Base-by-base conservation (phyloP, 2,329 filamentous ascomycete species). In the Scedosporium minutisporum region DNA sequence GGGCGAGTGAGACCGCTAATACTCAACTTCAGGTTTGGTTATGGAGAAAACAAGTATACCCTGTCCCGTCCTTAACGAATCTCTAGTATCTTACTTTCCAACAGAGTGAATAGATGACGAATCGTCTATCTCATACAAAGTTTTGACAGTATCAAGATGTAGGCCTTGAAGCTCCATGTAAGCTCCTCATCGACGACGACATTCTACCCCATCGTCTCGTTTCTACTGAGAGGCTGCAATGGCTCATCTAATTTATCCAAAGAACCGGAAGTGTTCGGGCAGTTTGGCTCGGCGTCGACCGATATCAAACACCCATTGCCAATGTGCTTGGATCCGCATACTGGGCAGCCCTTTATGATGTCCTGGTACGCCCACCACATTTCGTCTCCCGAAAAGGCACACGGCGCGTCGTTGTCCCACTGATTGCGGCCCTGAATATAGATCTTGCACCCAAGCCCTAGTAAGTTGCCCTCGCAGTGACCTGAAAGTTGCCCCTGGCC, bases 331-430 rank as follows among this genome's bases (percentile, higher is more conserved):
- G 53, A 46, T 3, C 64, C 64, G 58, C 64, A 65, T 33, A 62
- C 60, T 21, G 53, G 16, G 55, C 57, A 62, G 29, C 58, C 58
- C 55, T 60, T 64, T 12, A 21, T 57, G 55, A 65, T 61, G 55
- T 65, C 61, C 63, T 65, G 64, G 59, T 65, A 65, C 27, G 64
- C 64, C 12, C 23, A 29, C 64, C 64, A 65, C 41, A 65, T 61
- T 58, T 65, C 57, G 63, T 64, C 64, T 58, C 64, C 64, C 7
- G 63, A 59, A 44, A 63, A 61, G 25, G 60, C 58, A 27, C 64
- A 72, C 63, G 25, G 25, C 12, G 62, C 57, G 48, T 61, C 57
- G 58, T 46, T 14, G 14, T 46, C 42, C 42, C n/a, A 18, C 42
- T 46, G 14, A 9, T 46, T 46, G 42, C 4, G 42, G n/a, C 42